Evolutionary conservation across 228 moss, liverwort and hornwort species (phyloP), one percentile per base, ranked within the genome.

Genomic region (Sphagnum magellanicum): DNA sequence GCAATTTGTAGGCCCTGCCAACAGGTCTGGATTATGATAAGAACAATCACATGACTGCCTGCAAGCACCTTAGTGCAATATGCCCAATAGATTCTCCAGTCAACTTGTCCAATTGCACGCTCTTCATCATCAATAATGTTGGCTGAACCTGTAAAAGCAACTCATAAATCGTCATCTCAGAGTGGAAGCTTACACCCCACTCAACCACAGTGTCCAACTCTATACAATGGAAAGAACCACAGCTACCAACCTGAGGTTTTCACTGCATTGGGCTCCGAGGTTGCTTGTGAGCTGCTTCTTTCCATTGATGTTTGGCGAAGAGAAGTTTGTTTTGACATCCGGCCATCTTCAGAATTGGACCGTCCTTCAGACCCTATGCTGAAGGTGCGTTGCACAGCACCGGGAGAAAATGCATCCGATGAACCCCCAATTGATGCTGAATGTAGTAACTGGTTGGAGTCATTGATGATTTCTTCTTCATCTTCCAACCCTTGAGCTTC

Each of bases 1-100:
- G 78, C 76, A 63, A 87, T 76, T 61, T 83, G 83, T 14, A 87
- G 63, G 1, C 66, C 76, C 58, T 87, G 87, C 87, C 83, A 87
- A 32, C 16, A 62, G 8, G 62, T 76, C 15, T 87, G 87, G 8
- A 87, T 69, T 8, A 83, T 4, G 11, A 87, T 4, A 9, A 83
- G 76, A 5, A 63, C 69, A 10, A 83, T 46, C 5, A 77, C 63
- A 59, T 78, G 80, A 46, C 64, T 16, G n/a, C 81, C 87, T 17
- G 58, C 74, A 48, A 78, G 66, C 4, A 76, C 75, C 62, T 76
- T 79, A 5, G 87, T 87, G 66, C 13, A 49, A 50, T 83, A 87
- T 16, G 78, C 69, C 81, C 83, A 81, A 49, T 87, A 87, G 6
- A 83, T 72, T 5, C 14, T 55, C 8, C 16, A 63, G 16, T 47